Evolutionary conservation across 2,329 filamentous ascomycete species (phyloP).

Genomic region (Colletotrichum godetiae): DNA sequence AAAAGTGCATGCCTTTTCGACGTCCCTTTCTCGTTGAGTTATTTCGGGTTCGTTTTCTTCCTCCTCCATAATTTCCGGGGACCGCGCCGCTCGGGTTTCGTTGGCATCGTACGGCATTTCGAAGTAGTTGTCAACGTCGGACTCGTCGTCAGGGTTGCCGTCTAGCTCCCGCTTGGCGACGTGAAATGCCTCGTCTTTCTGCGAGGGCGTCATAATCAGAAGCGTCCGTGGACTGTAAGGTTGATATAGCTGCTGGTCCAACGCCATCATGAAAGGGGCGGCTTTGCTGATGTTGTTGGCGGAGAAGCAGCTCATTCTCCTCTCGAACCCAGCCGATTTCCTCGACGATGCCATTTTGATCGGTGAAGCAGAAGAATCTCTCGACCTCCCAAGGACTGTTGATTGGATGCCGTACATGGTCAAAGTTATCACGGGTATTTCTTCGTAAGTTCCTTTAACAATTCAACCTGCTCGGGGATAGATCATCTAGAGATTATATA

Average conservation of each 20-base stretch:
- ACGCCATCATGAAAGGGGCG: not conserved
- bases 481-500: not conserved
- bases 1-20: not conserved
- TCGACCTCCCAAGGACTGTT: not conserved
- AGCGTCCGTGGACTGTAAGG: not conserved
- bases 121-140: not conserved
- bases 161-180: not conserved
- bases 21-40: not conserved
- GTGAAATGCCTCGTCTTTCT: not conserved
- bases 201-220: not conserved
- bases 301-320: not conserved
- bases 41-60: no score
- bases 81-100: no score
- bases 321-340: not conserved
- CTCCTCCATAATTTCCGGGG: no score
- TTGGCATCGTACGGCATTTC: not conserved
- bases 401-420: not conserved
- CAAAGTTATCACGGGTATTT: no score
- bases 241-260: slow-evolving; percentile 11
- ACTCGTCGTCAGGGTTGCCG: not conserved
- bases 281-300: not conserved
- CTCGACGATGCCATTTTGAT: not conserved
- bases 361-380: not conserved
- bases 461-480: not conserved
- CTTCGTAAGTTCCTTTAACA: not conserved